Conservation (phyloP, 2,329 filamentous ascomycete species). For the Dendryphion nanum region DNA sequence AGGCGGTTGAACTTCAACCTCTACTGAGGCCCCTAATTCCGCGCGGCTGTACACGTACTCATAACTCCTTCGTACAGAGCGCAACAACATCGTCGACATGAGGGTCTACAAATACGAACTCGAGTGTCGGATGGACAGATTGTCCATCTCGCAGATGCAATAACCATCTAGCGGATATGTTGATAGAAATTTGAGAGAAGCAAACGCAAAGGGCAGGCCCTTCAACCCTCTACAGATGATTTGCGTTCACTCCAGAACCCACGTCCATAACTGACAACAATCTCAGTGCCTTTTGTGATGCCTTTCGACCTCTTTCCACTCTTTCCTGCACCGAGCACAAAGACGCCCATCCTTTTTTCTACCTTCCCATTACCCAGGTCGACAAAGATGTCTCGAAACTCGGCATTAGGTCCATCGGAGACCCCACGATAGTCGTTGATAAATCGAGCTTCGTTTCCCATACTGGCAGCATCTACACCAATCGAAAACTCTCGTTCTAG, state of each 20-base stretch:
- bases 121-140: no score
- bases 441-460: constrained; percentile 54
- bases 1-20: no score
- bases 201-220: no score
- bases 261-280: constrained; percentile 56
- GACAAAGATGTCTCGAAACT: constrained; percentile 44
- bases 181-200: no score
- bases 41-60: no score
- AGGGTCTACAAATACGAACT: no score
- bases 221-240: background rate
- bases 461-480: constrained; percentile 48
- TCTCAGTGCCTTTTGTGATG: constrained; percentile 50
- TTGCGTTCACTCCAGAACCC: constrained; percentile 47
- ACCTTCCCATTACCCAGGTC: constrained; percentile 36
- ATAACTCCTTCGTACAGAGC: no score
- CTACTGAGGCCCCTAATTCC: no score
- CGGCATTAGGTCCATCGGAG: constrained; percentile 39
- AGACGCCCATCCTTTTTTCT: constrained; percentile 52
- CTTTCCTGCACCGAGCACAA: constrained; percentile 50
- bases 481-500: constrained; percentile 50
- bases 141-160: no score
- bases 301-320: constrained; percentile 48
- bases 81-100: no score
- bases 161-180: no score
- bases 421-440: constrained; percentile 56